Conservation (phyloP, 2,329 filamentous ascomycete genomes). For the Orbilia brochopaga region DNA sequence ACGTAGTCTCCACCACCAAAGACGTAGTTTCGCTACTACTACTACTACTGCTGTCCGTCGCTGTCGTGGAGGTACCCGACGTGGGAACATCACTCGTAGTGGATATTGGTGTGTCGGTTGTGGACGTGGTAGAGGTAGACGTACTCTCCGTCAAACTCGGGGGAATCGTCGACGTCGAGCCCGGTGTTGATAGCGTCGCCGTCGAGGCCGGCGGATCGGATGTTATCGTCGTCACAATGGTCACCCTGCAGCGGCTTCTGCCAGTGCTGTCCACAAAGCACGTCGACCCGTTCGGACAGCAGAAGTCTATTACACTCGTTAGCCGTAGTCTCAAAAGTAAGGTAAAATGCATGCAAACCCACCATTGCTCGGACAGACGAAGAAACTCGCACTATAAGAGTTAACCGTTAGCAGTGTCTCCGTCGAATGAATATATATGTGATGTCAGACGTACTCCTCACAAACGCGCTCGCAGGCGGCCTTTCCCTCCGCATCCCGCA, state of each 20-base stretch:
- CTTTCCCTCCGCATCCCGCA: slow-evolving; percentile 34
- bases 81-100: neutral
- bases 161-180: slow-evolving; percentile 1
- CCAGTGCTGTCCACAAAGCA: slow-evolving; percentile 43
- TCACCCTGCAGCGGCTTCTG: slow-evolving; percentile 36
- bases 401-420: too few relatives aligned
- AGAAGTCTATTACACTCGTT: slow-evolving; percentile 23
- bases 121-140: slow-evolving; percentile 10
- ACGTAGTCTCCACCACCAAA: too few relatives aligned
- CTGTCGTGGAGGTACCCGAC: neutral
- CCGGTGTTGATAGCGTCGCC: slow-evolving; percentile 5
- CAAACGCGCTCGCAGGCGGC: slow-evolving; percentile 38
- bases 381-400: slow-evolving; percentile 43
- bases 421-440: neutral
- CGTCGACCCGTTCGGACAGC: slow-evolving; percentile 32
- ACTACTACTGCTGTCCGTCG: neutral
- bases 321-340: neutral
- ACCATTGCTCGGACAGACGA: slow-evolving; percentile 45
- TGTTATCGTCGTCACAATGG: slow-evolving; percentile 47
- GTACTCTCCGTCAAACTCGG: neutral
- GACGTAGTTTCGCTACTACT: neutral
- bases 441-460: slow-evolving; percentile 36
- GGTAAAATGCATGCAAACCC: neutral
- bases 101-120: slow-evolving; percentile 4
- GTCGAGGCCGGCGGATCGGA: slow-evolving; percentile 14